phyloP scores from a whole-genome alignment of 345 rosid species.

The Brassica juncea region DNA sequence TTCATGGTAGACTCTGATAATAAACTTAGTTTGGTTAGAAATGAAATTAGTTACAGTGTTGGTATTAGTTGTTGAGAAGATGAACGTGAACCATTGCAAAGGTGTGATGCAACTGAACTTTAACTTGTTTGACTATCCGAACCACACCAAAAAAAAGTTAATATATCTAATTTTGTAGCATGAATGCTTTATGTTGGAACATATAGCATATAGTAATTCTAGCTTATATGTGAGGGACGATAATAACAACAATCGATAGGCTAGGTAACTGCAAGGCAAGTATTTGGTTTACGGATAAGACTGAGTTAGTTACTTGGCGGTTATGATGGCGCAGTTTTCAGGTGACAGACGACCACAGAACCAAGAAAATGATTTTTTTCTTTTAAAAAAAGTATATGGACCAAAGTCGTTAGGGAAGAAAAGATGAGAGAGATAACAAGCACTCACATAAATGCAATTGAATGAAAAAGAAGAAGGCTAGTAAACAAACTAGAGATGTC shows the following conservation, averaged over 20 bases:
- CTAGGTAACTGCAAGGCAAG: neutral
- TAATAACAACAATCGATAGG: neutral
- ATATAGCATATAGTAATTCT: neutral
- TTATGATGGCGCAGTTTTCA: neutral
- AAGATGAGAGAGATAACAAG: neutral
- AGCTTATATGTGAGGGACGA: neutral
- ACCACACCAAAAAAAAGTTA: neutral
- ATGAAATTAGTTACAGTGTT: constrained; percentile 12
- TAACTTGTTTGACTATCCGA: neutral
- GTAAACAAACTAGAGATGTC: constrained; percentile 1
- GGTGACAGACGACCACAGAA: neutral
- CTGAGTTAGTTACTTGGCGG: neutral
- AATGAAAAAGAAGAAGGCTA: neutral
- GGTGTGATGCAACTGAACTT: constrained; percentile 7
- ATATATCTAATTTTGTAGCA: too few relatives aligned
- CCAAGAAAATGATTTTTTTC: constrained; percentile 5
- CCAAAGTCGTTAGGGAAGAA: neutral
- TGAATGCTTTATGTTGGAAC: too few relatives aligned
- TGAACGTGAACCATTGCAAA: constrained; percentile 15
- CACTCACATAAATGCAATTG: constrained; percentile 6
- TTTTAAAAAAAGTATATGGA: neutral
- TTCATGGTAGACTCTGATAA: constrained; percentile 1
- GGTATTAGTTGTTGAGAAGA: constrained; percentile 29
- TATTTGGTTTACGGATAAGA: neutral
- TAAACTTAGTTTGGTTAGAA: constrained; percentile 8